phyloP scores from a whole-genome alignment of 2,329 filamentous ascomycete genomes.

The Colletotrichum camelliae region DNA sequence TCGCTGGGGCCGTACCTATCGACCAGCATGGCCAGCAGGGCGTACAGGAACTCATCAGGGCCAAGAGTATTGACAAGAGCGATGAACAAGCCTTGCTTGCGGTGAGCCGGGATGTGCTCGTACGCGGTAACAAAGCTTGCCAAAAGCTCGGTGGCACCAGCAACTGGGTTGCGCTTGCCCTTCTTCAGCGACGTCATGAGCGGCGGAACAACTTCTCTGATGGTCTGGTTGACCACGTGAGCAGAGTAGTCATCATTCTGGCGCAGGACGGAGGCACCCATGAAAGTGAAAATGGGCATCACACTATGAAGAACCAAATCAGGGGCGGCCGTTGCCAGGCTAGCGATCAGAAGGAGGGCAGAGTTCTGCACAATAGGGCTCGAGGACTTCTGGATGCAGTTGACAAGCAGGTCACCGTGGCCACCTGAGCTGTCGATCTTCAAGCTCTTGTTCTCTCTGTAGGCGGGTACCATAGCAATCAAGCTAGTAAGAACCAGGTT shows the following conservation, averaged over 20 bases:
- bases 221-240: constrained; percentile 93
- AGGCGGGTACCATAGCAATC: constrained; percentile 80
- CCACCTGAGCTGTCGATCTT: constrained; percentile 80
- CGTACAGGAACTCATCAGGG: constrained; percentile 85
- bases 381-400: constrained; percentile 89
- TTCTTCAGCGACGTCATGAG: constrained; percentile 85
- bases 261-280: constrained; percentile 88
- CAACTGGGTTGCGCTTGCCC: constrained; percentile 78
- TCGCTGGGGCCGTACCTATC: constrained; percentile 85
- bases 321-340: constrained; percentile 84
- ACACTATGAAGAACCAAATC: constrained; percentile 94
- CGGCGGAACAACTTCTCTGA: constrained; percentile 91
- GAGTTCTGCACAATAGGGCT: constrained; percentile 94
- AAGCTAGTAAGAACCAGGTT: constrained; percentile 83
- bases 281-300: constrained; percentile 99
- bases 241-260: constrained; percentile 97
- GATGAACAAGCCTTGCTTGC: constrained; percentile 81
- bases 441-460: constrained; percentile 64
- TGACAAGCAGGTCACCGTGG: constrained; percentile 88
- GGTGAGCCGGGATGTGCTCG: constrained; percentile 90
- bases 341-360: constrained; percentile 86
- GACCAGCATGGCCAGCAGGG: constrained; percentile 86
- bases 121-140: constrained; percentile 96
- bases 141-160: constrained; percentile 87
- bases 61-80: constrained; percentile 87